Base-by-base conservation (phyloP, 768 basidiomycete genomes). In the Royoungia palumana region DNA sequence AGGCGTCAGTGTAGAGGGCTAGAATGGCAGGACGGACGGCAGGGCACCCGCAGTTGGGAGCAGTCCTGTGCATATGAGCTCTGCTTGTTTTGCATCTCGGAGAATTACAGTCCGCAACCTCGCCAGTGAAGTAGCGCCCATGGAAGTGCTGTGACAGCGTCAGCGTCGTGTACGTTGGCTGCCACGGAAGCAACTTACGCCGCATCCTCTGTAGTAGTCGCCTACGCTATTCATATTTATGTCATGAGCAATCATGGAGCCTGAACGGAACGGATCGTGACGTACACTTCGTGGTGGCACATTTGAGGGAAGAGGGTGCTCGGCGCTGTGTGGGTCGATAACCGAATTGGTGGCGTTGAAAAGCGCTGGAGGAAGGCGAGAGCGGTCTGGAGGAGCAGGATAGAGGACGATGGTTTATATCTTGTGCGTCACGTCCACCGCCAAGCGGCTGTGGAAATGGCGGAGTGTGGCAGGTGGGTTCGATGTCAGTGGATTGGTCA, bases 281-380 rank as follows among this genome's bases (percentile, higher is more conserved):
- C 70, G 50, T 49, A 70, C 69, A 71, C 47, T 63, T 71, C 69
- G 59, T 70, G 70, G 43, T 63, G 65, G 47, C 69, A 70, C 69
- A 70, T 70, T 9, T 12, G 28, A 45, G 24, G 25, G 32, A 38
- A 19, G 37, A 44, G 25, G 30, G 39, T 35, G n/a, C 13, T 36
- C 10, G 21, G 3, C n/a, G 27, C n/a, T n/a, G n/a, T n/a, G 21
- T 13, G 12, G 21, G 41, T 19, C 5, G 30, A 28, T 11, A 35
- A 36, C n/a, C 34, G 38, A 30, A 17, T 24, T 44, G 35, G 9
- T 32, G 3, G 14, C 6, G 6, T 20, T 32, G 21, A 17, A 16
- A 13, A 8, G 17, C 30, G n/a, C 25, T 34, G n/a, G 2, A 25
- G 16, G 27, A 5, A 16, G 27, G 36, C 9, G 13, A 11, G 6